Conservation (phyloP, 1,284 basidiomycete genomes). For the Taiwanofungus camphoratus region DNA sequence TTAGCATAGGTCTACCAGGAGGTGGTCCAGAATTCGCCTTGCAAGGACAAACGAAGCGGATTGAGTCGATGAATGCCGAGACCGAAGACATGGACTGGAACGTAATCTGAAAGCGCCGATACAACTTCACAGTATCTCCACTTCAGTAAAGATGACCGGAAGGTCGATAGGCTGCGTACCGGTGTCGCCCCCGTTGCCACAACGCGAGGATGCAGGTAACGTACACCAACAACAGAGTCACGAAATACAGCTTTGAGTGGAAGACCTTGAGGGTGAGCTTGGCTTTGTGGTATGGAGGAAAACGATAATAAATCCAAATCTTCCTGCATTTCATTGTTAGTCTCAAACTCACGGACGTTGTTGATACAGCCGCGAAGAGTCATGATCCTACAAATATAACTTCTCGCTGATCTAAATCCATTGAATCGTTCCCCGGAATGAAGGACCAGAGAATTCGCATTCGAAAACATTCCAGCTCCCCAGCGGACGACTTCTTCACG, state of each 20-base stretch:
- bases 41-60: constrained; percentile 67
- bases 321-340: constrained; percentile 42
- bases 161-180: constrained; percentile 27
- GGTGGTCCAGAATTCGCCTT: constrained; percentile 28
- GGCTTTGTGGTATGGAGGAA: constrained; percentile 36
- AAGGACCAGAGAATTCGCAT: constrained; percentile 61
- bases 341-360: constrained; percentile 1
- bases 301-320: constrained; percentile 67
- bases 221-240: constrained; percentile 63
- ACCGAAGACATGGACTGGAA: constrained; percentile 47
- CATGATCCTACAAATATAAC: constrained; percentile 53
- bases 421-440: constrained; percentile 32
- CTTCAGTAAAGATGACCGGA: constrained; percentile 1
- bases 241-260: constrained; percentile 75
- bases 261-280: constrained; percentile 38
- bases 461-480: constrained; percentile 52
- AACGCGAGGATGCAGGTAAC: constrained; percentile 53
- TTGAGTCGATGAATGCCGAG: constrained; percentile 51
- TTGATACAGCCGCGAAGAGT: neutral
- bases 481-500: constrained; percentile 41
- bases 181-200: constrained; percentile 32
- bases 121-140: constrained; percentile 37
- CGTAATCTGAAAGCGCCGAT: constrained; percentile 69
- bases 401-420: constrained; percentile 41
- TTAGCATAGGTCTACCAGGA: constrained; percentile 9